A percentile compares a stretch with the other conserved stretches of the same genome.
These are phyloP conservation scores for Geotrichum europaeum DNA, from an alignment of 1,139 yeast genomes.

Conservation along the genomic window DNA sequence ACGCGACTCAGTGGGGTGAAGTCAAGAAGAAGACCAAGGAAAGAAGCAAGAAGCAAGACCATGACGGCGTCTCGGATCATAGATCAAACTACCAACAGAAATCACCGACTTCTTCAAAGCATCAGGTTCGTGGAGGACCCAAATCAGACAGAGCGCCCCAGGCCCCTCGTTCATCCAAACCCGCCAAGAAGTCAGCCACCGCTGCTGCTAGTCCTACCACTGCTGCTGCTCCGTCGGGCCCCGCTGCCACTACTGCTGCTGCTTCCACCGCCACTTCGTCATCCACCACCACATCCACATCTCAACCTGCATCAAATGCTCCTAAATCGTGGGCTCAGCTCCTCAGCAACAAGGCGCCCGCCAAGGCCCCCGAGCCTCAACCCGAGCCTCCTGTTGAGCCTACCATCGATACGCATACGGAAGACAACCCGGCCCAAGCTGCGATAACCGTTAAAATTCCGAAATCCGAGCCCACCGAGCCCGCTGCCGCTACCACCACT, in stretches of 20 bases:
- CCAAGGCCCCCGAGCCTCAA: constrained; percentile 6
- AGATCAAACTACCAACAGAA: constrained; percentile 11
- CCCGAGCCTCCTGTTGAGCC: constrained; percentile 12
- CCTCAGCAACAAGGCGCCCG: constrained; percentile 21
- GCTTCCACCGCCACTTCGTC: constrained; percentile 21
- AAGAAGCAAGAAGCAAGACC: constrained; percentile 34
- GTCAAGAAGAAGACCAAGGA: constrained; percentile 52
- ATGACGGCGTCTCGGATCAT: constrained; percentile 11
- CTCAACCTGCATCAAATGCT: constrained; percentile 26
- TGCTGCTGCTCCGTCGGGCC: constrained; percentile 19
- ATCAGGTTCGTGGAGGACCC: constrained; percentile 18
- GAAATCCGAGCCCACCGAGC: constrained; percentile 8
- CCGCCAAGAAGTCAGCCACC: constrained; percentile 9
- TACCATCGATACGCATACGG: constrained; percentile 17
- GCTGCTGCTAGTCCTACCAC: constrained; percentile 24
- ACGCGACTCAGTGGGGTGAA: constrained; percentile 55
- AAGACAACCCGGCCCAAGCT: constrained; percentile 14
- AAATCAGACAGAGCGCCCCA: constrained; percentile 14
- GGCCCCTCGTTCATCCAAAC: constrained; percentile 14
- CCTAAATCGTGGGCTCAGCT: constrained; percentile 29
- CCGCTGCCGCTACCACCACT: constrained; percentile 8
- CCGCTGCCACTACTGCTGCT: constrained; percentile 16
- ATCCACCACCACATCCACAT: constrained; percentile 21
- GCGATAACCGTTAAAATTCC: constrained; percentile 18
- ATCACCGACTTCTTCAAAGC: constrained; percentile 11